Conservation (phyloP, 2,329 filamentous ascomycete species). For the Gyromitra esculenta region DNA sequence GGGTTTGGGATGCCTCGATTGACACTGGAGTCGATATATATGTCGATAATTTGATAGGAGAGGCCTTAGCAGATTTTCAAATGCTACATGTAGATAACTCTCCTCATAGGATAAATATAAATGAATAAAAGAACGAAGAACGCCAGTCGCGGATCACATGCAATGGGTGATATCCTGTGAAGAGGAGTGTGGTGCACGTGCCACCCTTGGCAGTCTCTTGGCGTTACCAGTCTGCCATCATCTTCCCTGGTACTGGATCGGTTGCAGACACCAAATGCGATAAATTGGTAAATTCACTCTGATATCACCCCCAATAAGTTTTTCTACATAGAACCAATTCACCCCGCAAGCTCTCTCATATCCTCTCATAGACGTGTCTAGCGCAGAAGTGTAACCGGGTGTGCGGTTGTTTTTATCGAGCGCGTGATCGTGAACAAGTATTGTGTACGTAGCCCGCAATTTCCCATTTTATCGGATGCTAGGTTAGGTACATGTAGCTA, state of each 20-base stretch:
- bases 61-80: neutral
- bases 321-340: neutral
- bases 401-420: neutral
- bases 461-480: slow-evolving; percentile 5
- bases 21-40: neutral
- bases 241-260: neutral
- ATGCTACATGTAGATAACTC: neutral
- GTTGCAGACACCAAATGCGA: neutral
- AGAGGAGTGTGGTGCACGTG: neutral
- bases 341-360: neutral
- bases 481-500: neutral
- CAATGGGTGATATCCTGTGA: slow-evolving; percentile 29
- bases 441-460: neutral
- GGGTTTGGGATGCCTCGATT: neutral
- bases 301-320: neutral
- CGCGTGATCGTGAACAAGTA: slow-evolving; percentile 5
- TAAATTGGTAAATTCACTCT: neutral
- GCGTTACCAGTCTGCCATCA: no score
- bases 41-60: neutral
- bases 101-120: neutral
- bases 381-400: slow-evolving; percentile 2
- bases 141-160: neutral
- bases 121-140: neutral
- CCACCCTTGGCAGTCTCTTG: neutral
- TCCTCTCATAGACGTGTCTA: slow-evolving; percentile 3